Conservation (phyloP, 257 asterid species). For the Nicotiana sylvestris region DNA sequence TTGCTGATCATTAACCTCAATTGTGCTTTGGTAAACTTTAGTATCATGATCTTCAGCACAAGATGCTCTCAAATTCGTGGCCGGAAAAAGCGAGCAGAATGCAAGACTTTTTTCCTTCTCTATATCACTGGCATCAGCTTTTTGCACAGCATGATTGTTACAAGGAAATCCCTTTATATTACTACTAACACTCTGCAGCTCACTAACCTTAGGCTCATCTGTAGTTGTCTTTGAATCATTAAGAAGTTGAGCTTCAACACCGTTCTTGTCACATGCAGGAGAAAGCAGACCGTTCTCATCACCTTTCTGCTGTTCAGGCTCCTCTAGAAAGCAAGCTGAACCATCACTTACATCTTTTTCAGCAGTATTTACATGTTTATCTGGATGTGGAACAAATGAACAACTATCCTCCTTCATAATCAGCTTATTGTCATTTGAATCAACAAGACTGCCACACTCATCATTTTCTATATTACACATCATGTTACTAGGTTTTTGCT, state of each 20-base stretch:
- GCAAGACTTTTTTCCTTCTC: constrained; percentile 35
- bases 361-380: constrained; percentile 23
- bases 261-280: constrained; percentile 21
- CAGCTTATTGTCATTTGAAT: constrained; percentile 25
- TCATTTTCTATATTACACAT: constrained; percentile 15
- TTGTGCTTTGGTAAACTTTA: constrained; percentile 24
- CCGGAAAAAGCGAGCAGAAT: constrained; percentile 37
- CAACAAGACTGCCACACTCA: constrained; percentile 24
- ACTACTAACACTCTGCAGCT: constrained; percentile 22
- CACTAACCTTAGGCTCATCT: constrained; percentile 23
- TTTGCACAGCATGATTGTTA: constrained; percentile 24
- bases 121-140: constrained; percentile 25
- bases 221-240: constrained; percentile 27
- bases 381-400: constrained; percentile 35
- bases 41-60: constrained; percentile 32
- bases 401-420: constrained; percentile 22
- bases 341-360: constrained; percentile 19
- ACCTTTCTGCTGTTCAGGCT: constrained; percentile 11
- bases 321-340: constrained; percentile 15
- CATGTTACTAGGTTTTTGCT: constrained; percentile 26
- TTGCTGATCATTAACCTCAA: constrained; percentile 33
- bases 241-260: constrained; percentile 21
- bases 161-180: constrained; percentile 29
- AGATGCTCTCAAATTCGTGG: constrained; percentile 27
- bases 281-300: constrained; percentile 19